Evolutionary conservation across 768 basidiomycete species (phyloP), one percentile per base, ranked within the genome.

Genomic region (Lyophyllum shimeji): DNA sequence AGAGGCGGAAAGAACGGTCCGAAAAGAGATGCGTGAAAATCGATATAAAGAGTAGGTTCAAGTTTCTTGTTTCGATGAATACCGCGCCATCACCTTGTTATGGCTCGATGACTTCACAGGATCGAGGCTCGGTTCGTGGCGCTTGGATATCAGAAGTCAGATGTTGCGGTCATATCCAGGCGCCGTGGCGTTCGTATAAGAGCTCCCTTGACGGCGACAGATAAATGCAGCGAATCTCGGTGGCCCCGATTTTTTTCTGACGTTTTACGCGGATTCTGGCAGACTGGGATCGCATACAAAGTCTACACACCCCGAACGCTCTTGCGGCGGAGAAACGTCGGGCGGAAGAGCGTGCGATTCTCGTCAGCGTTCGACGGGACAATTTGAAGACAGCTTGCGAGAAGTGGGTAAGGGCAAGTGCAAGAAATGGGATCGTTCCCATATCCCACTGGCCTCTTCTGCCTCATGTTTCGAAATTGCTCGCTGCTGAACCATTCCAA

Each of bases 171-270:
- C 3, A 37, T 37, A 6, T 37, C 12, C 6, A 5, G 25, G 0
- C 0, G 12, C 15, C 53, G 2, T 13, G 53, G 53, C 5, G 12
- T 55, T 39, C 39, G 23, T 39, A 7, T 29, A 9, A 29, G 46
- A 18, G 7, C 34, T 5, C 53, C 53, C 7, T 43, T 55, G 39
- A 55, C 53, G 45, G 53, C 39, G 11, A 47, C 34, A 40, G 27
- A 37, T 48, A 20, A 29, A n/a, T 4, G 5, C 29, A 29, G 9
- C 4, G 29, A 29, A 29, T 29, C 29, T 9, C 29, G n/a, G n/a
- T n/a, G n/a, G n/a, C 20, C 18, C 13, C 12, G 46, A 48, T 4
- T 7, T 55, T 17, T 27, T 25, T 23, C n/a, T 23, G 37, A 42
- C 37, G 24, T 34, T 17, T 11, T n/a, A n/a, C n/a, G 15, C 12